Evolutionary conservation across 495 filamentous ascomycete genomes (phyloP), one percentile per base, ranked within the genome.

Genomic region (Aspergillus leporis): DNA sequence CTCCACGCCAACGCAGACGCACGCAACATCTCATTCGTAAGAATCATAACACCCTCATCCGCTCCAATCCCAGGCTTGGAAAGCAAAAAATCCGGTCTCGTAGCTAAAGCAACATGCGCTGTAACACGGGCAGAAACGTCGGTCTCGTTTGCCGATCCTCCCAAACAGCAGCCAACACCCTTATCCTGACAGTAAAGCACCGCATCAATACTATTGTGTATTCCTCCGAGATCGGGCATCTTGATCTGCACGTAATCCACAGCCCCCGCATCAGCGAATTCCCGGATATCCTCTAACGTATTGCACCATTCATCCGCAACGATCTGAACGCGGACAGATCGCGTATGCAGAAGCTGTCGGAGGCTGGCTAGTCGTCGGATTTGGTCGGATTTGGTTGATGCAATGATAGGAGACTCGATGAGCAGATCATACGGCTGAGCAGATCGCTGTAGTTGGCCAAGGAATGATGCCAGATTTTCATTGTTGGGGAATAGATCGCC

Each of bases 261-360:
- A 0, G 58, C 58, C 5, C 19, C 45, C 1, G 58, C 58, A n/a
- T 60, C 51, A 6, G 58, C 58, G 21, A 60, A 60, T 28, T 50
- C 43, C n/a, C 25, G 21, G 4, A 55, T 56, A 25, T 60, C 58
- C 8, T 60, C 48, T 21, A 60, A 34, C 8, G 58, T 60, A 30
- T 60, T 60, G 36, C 58, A 55, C 58, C 58, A 60, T 55, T 60
- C 58, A 22, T 60, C 58, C 8, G 58, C 58, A 16, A 60, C 58
- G 22, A 60, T 38, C 25, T 60, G 18, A 14, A 55, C 51, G 9
- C 14, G 16, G 41, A 60, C 49, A 7, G 34, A 2, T 13, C 48
- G 47, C 8, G 25, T 14, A 13, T 19, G 19, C 18, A 59, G 56
- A 6, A 12, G 34, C 5, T 45, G n/a, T n/a, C 49, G 48, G 8